Percentiles rank a stretch among this genome's conserved stretches.
Evolutionary conservation across 305 asterid species (phyloP).

Genomic region (Fraxinus velutina): DNA sequence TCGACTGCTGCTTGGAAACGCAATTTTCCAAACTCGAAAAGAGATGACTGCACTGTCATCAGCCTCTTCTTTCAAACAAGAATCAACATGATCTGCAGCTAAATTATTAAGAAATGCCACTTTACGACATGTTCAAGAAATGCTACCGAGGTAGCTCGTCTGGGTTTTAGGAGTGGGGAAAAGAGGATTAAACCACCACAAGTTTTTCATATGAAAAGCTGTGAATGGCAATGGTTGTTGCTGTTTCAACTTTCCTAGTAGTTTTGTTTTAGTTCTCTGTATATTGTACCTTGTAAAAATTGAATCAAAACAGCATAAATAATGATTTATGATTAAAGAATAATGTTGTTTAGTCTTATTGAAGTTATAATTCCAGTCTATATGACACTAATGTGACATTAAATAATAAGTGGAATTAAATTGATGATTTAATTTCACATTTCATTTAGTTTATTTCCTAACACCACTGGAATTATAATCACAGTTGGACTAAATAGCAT

Average conservation of each 20-base stretch:
- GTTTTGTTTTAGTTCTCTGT: neutral
- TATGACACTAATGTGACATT: neutral
- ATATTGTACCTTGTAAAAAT: neutral
- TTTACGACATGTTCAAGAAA: neutral
- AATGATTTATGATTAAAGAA: neutral
- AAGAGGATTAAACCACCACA: neutral
- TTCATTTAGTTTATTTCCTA: neutral
- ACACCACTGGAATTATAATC: neutral
- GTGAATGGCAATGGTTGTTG: neutral
- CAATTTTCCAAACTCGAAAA: slow-evolving; percentile 56
- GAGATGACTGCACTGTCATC: slow-evolving; percentile 70
- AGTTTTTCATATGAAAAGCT: neutral
- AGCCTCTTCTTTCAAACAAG: slow-evolving; percentile 48
- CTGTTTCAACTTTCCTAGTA: neutral
- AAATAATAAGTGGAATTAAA: no score
- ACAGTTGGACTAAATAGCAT: neutral
- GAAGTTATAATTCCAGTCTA: no score
- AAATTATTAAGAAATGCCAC: neutral
- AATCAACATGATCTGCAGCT: neutral
- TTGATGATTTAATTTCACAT: neutral
- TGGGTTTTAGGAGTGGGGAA: neutral
- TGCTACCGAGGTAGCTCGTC: neutral
- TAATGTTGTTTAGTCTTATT: neutral
- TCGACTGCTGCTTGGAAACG: slow-evolving; percentile 54
- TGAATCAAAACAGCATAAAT: neutral